Evolutionary conservation across 1,284 basidiomycete species (phyloP).

Genomic region (Chondrostereum purpureum): DNA sequence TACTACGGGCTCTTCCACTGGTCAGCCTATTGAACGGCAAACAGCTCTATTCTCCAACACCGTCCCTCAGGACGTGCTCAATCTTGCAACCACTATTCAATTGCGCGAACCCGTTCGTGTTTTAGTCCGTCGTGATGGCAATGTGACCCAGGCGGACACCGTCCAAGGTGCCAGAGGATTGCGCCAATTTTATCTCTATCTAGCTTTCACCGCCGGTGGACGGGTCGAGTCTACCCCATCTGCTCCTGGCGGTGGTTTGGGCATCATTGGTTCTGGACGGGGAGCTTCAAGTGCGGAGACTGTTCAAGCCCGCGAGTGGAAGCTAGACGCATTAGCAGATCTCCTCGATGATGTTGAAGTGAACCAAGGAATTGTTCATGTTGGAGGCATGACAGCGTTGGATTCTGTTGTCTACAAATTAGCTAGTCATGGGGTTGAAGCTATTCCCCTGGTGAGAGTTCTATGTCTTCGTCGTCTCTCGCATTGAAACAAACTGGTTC

Average conservation of each 20-base stretch:
- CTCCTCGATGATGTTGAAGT: constrained; percentile 88
- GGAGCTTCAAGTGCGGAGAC: constrained; percentile 76
- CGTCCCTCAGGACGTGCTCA: constrained; percentile 89
- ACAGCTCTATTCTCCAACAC: constrained; percentile 95
- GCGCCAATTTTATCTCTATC: constrained; percentile 89
- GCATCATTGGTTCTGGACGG: constrained; percentile 86
- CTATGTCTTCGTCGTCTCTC: not conserved
- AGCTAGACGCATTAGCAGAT: constrained; percentile 91
- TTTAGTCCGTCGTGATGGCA: constrained; percentile 91
- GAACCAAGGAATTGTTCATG: constrained; percentile 82
- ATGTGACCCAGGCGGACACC: constrained; percentile 66
- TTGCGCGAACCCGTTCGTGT: constrained; percentile 93
- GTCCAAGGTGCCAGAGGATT: constrained; percentile 74
- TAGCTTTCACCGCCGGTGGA: constrained; percentile 83
- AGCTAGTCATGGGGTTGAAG: constrained; percentile 79
- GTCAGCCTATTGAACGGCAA: constrained; percentile 69
- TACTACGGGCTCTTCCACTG: constrained; percentile 24
- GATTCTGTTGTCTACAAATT: constrained; percentile 88
- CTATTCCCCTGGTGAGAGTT: constrained; percentile 72
- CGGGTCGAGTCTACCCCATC: constrained; percentile 55
- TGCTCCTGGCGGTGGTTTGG: constrained; percentile 59
- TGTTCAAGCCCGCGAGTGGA: constrained; percentile 91
- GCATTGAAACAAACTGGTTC: constrained; percentile 8
- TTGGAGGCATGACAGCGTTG: constrained; percentile 79
- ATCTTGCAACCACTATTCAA: constrained; percentile 82